Base-by-base conservation (phyloP, 345 rosid genomes). In the Salix suchowensis region DNA sequence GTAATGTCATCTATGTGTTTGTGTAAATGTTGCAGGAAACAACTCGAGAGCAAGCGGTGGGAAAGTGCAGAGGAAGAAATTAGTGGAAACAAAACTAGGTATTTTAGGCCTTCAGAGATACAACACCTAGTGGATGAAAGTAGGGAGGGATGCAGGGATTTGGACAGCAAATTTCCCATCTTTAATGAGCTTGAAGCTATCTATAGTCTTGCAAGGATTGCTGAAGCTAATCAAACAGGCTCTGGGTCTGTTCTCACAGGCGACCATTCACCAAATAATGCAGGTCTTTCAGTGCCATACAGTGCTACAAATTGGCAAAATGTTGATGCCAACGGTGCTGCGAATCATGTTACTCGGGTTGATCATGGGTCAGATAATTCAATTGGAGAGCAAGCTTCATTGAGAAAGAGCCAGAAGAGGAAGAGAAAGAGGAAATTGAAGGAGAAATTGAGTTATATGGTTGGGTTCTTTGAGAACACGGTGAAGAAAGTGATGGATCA, bases 141-240 rank as follows among this genome's bases (percentile, higher is more conserved):
- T 40, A 64, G 62, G n/a, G 85, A 68, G 62, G 83, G 72, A 44
- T 68, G 68, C 74, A 62, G 61, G 68, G 65, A 81, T 67, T 68
- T 70, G 73, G 87, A 69, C 58, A 50, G 34, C 71, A 84, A 81
- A 73, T 78, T 40, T 68, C 55, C 73, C 52, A 44, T 76, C 19
- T 84, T 74, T 54, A 81, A 79, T 23, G 89, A 85, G 77, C 88
- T 87, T 50, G 89, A 85, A 74, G 89, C 84, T 13, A 83, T 87
- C 10, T 85, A 78, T 62, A 68, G 76, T 40, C 80, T 67, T 67
- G 76, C 83, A 34, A 84, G 76, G 66, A 50, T 65, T 5, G 73
- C 67, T 19, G 86, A 80, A 75, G 28, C 73, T 28, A 66, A 85
- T 70, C 85, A 80, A 80, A 75, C 85, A 12, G 85, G 78, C 32